phyloP scores from a whole-genome alignment of 1,284 basidiomycete genomes.

The Agaricales sp. region DNA sequence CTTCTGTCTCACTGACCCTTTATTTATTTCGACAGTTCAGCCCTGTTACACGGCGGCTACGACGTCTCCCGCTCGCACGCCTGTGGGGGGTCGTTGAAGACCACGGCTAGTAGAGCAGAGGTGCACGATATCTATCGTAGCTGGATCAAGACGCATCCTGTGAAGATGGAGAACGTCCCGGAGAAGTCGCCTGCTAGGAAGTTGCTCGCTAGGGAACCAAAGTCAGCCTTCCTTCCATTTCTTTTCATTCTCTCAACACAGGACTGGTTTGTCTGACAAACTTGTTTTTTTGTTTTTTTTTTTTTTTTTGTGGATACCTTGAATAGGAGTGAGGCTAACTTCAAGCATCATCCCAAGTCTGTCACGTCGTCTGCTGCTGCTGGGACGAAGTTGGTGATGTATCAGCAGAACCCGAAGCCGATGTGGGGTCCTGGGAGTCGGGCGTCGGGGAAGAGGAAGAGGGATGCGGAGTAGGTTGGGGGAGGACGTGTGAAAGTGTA shows the following conservation, averaged over 20 bases:
- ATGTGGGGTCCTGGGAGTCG: constrained; percentile 88
- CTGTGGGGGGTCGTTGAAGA: constrained; percentile 84
- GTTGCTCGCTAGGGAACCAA: constrained; percentile 56
- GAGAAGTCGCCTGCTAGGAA: constrained; percentile 58
- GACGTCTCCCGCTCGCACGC: constrained; percentile 87
- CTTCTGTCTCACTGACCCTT: constrained; percentile 1
- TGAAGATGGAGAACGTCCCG: constrained; percentile 73
- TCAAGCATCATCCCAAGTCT: constrained; percentile 61
- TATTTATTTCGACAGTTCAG: constrained; percentile 47
- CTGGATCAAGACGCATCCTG: constrained; percentile 77
- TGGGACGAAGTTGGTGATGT: constrained; percentile 71
- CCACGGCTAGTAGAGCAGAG: constrained; percentile 64
- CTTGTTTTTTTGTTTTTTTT: neutral
- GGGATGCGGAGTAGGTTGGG: too few species aligned
- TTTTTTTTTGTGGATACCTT: constrained; percentile 8
- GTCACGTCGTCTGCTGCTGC: constrained; percentile 39
- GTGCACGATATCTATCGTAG: constrained; percentile 79
- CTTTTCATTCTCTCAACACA: too few species aligned
- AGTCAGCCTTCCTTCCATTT: constrained; percentile 34
- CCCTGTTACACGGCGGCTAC: constrained; percentile 80
- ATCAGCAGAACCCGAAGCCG: constrained; percentile 84
- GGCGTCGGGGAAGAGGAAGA: constrained; percentile 35
- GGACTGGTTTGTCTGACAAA: too few species aligned
- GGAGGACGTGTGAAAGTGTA: too few species aligned
- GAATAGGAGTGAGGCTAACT: constrained; percentile 57